A percentile compares a stretch with the other conserved stretches of the same genome.
phyloP scores from a whole-genome alignment of 179 eudicot species.

The Drosera spatulata region DNA sequence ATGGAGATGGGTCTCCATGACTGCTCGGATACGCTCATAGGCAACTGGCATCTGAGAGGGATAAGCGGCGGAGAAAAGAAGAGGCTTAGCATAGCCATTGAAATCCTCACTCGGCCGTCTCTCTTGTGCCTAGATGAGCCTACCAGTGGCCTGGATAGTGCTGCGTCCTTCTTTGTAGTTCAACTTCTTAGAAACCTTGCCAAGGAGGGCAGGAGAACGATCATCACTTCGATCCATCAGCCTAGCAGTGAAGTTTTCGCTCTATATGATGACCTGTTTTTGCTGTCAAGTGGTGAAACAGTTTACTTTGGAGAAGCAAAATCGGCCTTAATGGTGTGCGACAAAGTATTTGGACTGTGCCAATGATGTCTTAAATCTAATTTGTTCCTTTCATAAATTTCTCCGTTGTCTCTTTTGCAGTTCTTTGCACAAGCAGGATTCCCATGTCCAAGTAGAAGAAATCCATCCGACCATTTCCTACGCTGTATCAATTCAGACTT shows the following conservation, averaged over 20 bases:
- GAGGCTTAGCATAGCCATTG: conserved; percentile 87
- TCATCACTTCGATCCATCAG: conserved; percentile 93
- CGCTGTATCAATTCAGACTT: conserved; percentile 93
- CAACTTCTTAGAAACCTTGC: conserved; percentile 80
- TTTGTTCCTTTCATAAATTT: background rate
- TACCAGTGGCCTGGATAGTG: conserved; percentile 98
- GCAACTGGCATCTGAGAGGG: conserved; percentile 97
- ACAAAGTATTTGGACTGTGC: too few species aligned
- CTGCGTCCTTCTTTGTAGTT: conserved; percentile 90
- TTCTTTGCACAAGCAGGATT: conserved; percentile 98
- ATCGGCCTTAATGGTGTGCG: conserved; percentile 65
- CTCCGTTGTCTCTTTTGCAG: conserved; percentile 24
- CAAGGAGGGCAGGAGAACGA: conserved; percentile 77
- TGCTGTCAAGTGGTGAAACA: conserved; percentile 92
- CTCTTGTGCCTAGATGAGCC: conserved; percentile 96
- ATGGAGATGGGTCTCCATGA: conserved; percentile 99
- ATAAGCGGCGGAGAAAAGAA: conserved; percentile 94
- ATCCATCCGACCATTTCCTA: conserved; percentile 97
- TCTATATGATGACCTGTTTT: conserved; percentile 82
- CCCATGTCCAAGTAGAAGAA: conserved; percentile 91
- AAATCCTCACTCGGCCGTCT: conserved; percentile 88
- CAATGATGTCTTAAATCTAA: too few species aligned
- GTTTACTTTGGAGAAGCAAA: conserved; percentile 94
- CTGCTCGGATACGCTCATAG: conserved; percentile 89
- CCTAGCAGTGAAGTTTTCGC: conserved; percentile 99